Evolutionary conservation across 2,329 filamentous ascomycete genomes (phyloP), one percentile per base, ranked within the genome.

Genomic region (Fusarium proliferatum): DNA sequence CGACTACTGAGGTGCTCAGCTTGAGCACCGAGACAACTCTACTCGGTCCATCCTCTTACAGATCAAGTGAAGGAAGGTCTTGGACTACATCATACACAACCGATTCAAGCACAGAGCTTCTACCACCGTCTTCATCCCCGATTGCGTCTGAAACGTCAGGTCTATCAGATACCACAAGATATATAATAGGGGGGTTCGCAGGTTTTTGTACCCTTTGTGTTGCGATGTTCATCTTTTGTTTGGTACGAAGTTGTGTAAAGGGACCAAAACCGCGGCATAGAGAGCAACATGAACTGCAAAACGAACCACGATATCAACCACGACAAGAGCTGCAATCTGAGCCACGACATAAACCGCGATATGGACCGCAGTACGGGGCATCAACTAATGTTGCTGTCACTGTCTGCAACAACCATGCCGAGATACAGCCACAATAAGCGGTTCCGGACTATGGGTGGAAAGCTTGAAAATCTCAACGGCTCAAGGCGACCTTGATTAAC

Each of bases 211-310:
- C 52, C 5, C 2, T 67, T 6, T 19, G 46, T 6, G 8, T 48
- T 2, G 9, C 45, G 3, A 6, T 60, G 12, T 1, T n/a, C 5
- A 9, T 46, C 12, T 15, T 61, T 17, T 3, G 1, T 33, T 0
- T 15, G 5, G 16, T 26, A 13, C 28, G n/a, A 15, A 5, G 5
- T 13, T 41, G 19, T 3, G 3, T 34, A 23, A 19, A 15, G 16
- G 23, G 21, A 34, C 10, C 5, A 11, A 52, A 30, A 15, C 12
- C n/a, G 11, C 10, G 8, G 9, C 17, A 19, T 36, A 23, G 13
- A 38, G 33, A 67, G 59, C 21, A 67, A 46, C 3, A 61, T 59
- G 13, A 41, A 67, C 13, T 46, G 45, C 28, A 36, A n/a, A 1
- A 19, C 61, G 48, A 33, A 34, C 30, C 30, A 9, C 46, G 21